Conservation (phyloP, 75 land plant genomes). For the Pinus albicaulis region DNA sequence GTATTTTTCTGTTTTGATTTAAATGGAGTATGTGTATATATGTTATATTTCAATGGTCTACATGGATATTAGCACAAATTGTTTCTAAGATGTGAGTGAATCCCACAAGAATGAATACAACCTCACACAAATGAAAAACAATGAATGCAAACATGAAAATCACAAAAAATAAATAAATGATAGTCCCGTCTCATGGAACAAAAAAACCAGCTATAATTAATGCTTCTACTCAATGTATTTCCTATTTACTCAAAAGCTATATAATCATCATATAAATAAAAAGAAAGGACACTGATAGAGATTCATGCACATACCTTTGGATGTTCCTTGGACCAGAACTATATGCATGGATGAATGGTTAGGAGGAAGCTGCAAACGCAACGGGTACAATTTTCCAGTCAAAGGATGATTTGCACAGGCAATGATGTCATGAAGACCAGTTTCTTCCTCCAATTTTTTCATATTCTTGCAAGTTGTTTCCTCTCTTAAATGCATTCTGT, state of each 20-base stretch:
- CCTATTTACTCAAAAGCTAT: too few relatives aligned
- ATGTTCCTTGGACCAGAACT: constrained; percentile 51
- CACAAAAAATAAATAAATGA: neutral
- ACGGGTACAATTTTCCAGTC: constrained; percentile 65
- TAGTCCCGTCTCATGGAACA: neutral
- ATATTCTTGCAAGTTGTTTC: constrained; percentile 50
- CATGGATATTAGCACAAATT: neutral
- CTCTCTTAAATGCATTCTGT: too few relatives aligned
- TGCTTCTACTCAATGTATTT: too few relatives aligned
- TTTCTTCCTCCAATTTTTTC: constrained; percentile 56
- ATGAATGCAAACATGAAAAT: neutral
- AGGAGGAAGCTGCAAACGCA: constrained; percentile 81
- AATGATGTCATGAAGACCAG: constrained; percentile 53
- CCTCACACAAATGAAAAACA: neutral
- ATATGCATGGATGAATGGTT: constrained; percentile 74
- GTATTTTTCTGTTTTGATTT: neutral
- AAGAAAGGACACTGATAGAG: too few relatives aligned
- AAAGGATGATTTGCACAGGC: constrained; percentile 58
- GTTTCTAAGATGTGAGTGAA: neutral
- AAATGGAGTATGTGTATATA: neutral
- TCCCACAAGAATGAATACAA: neutral
- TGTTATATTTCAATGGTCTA: neutral
- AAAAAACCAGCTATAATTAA: neutral
- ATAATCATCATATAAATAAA: too few relatives aligned
- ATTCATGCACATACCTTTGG: constrained; percentile 38